Evolutionary conservation across 2,329 filamentous ascomycete genomes (phyloP).

Genomic region (Clathrospora elynae): DNA sequence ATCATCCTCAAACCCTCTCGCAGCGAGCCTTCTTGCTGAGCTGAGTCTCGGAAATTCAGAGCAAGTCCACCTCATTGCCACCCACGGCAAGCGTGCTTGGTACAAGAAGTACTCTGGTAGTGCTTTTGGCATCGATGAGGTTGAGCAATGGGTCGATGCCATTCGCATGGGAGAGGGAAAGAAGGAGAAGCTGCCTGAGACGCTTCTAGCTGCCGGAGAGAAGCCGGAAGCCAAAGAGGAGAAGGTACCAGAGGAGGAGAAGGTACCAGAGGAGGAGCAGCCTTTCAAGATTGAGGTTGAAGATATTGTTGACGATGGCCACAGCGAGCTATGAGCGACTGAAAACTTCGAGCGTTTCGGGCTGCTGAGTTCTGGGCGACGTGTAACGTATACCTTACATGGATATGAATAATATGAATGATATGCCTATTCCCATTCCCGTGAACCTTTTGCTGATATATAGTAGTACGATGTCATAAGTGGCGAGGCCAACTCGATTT

Average conservation of each 20-base stretch:
- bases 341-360: background rate
- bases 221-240: constrained; percentile 26
- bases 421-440: too few relatives aligned
- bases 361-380: background rate
- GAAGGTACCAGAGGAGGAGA: constrained; percentile 34
- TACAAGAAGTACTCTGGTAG: constrained; percentile 72
- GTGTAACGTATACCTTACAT: background rate
- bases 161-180: constrained; percentile 85
- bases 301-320: constrained; percentile 33
- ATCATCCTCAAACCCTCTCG: constrained; percentile 64
- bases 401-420: too few relatives aligned
- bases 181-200: constrained; percentile 71
- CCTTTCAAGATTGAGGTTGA: constrained; percentile 43
- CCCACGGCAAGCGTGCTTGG: constrained; percentile 87
- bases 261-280: constrained; percentile 33
- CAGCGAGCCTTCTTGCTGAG: constrained; percentile 60
- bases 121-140: constrained; percentile 61
- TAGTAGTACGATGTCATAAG: too few relatives aligned
- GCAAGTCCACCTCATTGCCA: constrained; percentile 73
- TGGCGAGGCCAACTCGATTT: too few relatives aligned
- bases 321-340: constrained; percentile 32
- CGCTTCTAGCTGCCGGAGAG: constrained; percentile 42
- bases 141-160: constrained; percentile 89
- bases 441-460: too few relatives aligned
- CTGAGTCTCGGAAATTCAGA: constrained; percentile 63